Percentiles rank a stretch among this genome's conserved stretches.
Conservation (phyloP, 1,284 basidiomycete genomes). For the Rhodotorula sp. region DNA sequence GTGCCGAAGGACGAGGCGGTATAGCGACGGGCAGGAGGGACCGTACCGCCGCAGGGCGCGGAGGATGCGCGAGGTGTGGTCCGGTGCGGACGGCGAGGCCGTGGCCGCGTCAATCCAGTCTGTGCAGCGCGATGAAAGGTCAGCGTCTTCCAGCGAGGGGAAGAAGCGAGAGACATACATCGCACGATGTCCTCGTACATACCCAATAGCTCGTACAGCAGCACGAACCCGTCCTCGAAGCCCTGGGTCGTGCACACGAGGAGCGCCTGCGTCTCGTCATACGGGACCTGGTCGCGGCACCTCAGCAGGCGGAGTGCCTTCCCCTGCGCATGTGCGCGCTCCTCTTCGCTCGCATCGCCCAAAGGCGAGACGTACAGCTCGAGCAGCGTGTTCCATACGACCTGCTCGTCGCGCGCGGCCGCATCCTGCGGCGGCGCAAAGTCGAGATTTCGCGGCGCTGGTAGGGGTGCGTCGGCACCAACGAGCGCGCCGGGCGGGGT, state of each 20-base stretch:
- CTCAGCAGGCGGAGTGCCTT: conserved; percentile 73
- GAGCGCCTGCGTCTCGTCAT: conserved; percentile 86
- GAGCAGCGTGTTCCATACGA: conserved; percentile 93
- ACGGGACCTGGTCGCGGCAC: conserved; percentile 62
- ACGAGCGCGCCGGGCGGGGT: conserved; percentile 3
- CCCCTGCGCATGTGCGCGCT: conserved; percentile 43
- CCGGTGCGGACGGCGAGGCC: background rate
- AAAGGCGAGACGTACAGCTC: conserved; percentile 77
- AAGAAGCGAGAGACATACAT: conserved; percentile 67
- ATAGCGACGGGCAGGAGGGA: conserved; percentile 65
- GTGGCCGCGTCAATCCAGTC: conserved; percentile 36
- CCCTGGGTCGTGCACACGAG: conserved; percentile 82
- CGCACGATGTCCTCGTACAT: conserved; percentile 95
- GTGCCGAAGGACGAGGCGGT: conserved; percentile 85
- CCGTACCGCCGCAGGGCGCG: conserved; percentile 74
- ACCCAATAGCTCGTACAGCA: conserved; percentile 88
- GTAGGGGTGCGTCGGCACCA: conserved; percentile 9
- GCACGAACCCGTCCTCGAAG: conserved; percentile 81
- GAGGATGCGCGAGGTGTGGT: conserved; percentile 69
- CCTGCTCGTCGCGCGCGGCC: conserved; percentile 66
- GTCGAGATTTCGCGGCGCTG: conserved; percentile 6
- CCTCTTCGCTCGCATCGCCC: conserved; percentile 42
- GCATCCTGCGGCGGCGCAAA: conserved; percentile 54
- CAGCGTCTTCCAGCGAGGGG: conserved; percentile 56
- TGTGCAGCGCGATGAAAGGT: conserved; percentile 42